A percentile compares a stretch with the other conserved stretches of the same genome.
Evolutionary conservation across 78 protist species (phyloP).

Genomic region (slime mould (Dictyostelium discoideum)): dicty_2.7 NC_007090.3:1986001-1986500

Average conservation of each 20-base stretch:
- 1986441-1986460: too few species aligned
- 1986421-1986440: too few species aligned
- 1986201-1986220: neutral
- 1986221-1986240: neutral
- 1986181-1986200: too few species aligned
- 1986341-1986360: neutral
- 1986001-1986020: constrained; percentile 15
- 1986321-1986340: neutral
- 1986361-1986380: too few species aligned
- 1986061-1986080: neutral
- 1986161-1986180: neutral
- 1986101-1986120: neutral
- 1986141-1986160: neutral
- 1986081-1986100: neutral
- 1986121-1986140: neutral
- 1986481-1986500: too few species aligned
- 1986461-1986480: too few species aligned
- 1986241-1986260: neutral
- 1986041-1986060: constrained; percentile 71
- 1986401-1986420: too few species aligned
- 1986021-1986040: constrained; percentile 9
- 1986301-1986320: neutral
- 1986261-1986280: neutral
- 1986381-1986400: too few species aligned
- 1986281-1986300: neutral